A percentile compares a stretch with the other conserved stretches of the same genome.
Conservation (phyloP, 805 yeast species). For the Jamesozyma spencerorum region DNA sequence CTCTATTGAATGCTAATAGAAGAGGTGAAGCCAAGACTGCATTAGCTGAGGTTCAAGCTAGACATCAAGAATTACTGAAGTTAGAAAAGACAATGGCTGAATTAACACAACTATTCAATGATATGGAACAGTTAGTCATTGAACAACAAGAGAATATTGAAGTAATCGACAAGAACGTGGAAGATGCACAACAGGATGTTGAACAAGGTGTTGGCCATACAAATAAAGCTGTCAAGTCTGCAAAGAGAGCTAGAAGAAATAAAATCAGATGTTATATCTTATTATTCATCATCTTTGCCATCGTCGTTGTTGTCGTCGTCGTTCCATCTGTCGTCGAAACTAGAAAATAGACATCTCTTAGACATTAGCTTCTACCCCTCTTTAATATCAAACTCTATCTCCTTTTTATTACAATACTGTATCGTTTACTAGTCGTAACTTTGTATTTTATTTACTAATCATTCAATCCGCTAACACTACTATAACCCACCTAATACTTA, state of each 20-base stretch:
- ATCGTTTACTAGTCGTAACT: no score
- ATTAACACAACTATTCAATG: constrained; percentile 86
- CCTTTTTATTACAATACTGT: no score
- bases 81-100: constrained; percentile 94
- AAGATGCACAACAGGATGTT: constrained; percentile 77
- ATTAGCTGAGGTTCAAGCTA: constrained; percentile 86
- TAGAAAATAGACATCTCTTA: constrained; percentile 7
- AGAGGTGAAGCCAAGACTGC: constrained; percentile 94
- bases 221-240: constrained; percentile 77
- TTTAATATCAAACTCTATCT: no score
- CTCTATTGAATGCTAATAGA: constrained; percentile 75
- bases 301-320: constrained; percentile 62
- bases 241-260: constrained; percentile 84
- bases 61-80: constrained; percentile 91
- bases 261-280: constrained; percentile 77
- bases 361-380: background rate
- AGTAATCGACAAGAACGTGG: constrained; percentile 72
- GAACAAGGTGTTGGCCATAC: constrained; percentile 94
- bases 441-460: no score
- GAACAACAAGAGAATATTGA: constrained; percentile 88
- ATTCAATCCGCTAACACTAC: no score
- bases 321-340: constrained; percentile 34
- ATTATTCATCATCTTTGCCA: constrained; percentile 45
- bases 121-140: constrained; percentile 91
- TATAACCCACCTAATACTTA: no score